These are phyloP conservation scores for Sordariomycetes sp. DNA, from an alignment of 2,329 filamentous ascomycete species.

Conservation along the genomic window DNA sequence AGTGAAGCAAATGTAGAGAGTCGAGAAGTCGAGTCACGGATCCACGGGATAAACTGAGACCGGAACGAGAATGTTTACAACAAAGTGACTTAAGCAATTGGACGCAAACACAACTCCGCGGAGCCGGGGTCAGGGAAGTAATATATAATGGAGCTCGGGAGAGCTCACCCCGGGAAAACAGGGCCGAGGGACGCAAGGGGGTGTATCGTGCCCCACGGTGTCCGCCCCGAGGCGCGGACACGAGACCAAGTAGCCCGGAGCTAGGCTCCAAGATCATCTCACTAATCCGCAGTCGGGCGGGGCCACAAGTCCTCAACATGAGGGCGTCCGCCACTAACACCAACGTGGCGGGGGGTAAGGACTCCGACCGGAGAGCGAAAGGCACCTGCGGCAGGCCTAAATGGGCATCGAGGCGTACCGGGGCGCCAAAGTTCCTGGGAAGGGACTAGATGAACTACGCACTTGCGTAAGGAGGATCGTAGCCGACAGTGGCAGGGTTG, in stretches of 20 bases:
- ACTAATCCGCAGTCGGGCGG: not conserved
- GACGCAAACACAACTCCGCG: not conserved
- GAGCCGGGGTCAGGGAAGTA: not conserved
- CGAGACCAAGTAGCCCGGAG: not conserved
- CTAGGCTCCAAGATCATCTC: not conserved
- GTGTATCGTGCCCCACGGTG: not conserved
- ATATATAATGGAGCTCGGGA: conserved; percentile 1
- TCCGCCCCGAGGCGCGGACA: not conserved
- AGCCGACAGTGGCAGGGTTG: not conserved
- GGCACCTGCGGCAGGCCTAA: conserved; percentile 2
- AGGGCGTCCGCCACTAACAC: not conserved
- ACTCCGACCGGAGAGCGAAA: not conserved
- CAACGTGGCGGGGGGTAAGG: not conserved
- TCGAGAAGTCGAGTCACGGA: not conserved
- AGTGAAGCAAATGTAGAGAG: not conserved
- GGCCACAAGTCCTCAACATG: not conserved
- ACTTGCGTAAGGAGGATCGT: not conserved
- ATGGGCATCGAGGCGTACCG: not conserved
- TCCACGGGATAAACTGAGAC: not conserved
- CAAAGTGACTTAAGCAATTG: not conserved
- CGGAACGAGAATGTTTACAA: not conserved
- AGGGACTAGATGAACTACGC: conserved; percentile 1
- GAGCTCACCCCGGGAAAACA: not conserved
- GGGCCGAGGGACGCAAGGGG: not conserved
- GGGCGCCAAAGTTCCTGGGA: not conserved